Percentiles rank a stretch among this genome's conserved stretches.
Evolutionary conservation across 768 basidiomycete genomes (phyloP).

Genomic region (Boletus speciosus): DNA sequence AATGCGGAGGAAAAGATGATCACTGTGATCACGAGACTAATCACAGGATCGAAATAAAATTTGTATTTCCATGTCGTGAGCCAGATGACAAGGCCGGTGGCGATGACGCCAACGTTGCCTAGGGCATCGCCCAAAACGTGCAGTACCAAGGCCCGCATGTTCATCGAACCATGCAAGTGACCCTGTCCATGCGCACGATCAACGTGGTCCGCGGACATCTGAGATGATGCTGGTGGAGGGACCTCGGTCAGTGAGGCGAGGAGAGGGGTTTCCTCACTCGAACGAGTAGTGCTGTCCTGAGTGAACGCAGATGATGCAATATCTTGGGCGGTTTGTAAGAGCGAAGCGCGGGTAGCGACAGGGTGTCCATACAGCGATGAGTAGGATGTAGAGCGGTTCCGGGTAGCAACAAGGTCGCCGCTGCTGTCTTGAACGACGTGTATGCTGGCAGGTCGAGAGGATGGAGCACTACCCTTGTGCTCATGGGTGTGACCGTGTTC

Average conservation of each 20-base stretch:
- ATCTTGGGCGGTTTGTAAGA: constrained; percentile 82
- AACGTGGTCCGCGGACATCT: constrained; percentile 16
- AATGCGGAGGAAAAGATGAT: constrained; percentile 97
- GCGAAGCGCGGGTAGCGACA: constrained; percentile 64
- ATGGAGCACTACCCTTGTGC: constrained; percentile 36
- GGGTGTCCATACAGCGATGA: constrained; percentile 74
- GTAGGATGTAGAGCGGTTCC: constrained; percentile 42
- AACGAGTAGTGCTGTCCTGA: constrained; percentile 4
- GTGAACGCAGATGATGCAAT: constrained; percentile 44
- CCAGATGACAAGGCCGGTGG: constrained; percentile 94
- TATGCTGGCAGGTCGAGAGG: constrained; percentile 41
- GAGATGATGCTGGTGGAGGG: not conserved
- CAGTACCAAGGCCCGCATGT: constrained; percentile 93
- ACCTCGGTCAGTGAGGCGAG: constrained; percentile 19
- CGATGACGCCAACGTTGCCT: constrained; percentile 97
- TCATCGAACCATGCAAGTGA: constrained; percentile 77
- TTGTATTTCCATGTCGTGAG: constrained; percentile 79
- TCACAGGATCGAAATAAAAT: constrained; percentile 89
- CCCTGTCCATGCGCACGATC: constrained; percentile 22
- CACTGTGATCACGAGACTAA: constrained; percentile 89
- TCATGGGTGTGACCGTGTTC: constrained; percentile 66
- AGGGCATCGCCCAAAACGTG: constrained; percentile 97
- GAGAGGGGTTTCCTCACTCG: constrained; percentile 46
- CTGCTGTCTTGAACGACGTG: constrained; percentile 9
- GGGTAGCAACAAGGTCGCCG: constrained; percentile 24